phyloP scores from a whole-genome alignment of 1,284 basidiomycete species.

The Microbotryum lychnidis-dioicae region DNA sequence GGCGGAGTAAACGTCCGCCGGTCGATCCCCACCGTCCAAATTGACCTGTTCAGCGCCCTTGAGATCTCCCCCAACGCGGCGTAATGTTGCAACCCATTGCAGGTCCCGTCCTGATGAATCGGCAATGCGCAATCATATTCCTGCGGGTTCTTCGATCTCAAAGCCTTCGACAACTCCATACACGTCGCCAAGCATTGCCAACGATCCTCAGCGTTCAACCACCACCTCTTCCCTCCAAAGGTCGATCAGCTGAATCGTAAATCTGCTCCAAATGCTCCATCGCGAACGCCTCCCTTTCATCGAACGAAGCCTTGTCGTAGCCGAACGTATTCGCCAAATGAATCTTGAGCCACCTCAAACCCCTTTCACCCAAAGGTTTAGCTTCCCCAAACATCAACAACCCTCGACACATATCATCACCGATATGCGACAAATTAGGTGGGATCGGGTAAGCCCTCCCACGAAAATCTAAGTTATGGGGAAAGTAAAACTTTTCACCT shows the following conservation, averaged over 20 bases:
- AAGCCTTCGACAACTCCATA: conserved; percentile 71
- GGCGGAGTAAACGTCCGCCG: conserved; percentile 91
- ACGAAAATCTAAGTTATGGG: conserved; percentile 97
- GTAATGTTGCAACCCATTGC: conserved; percentile 98
- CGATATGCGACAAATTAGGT: conserved; percentile 91
- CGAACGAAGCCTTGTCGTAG: conserved; percentile 89
- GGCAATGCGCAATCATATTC: conserved; percentile 69
- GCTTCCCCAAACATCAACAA: conserved; percentile 75
- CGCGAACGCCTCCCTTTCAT: conserved; percentile 76
- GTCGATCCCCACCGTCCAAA: conserved; percentile 71
- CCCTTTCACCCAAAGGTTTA: conserved; percentile 70
- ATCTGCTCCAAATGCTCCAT: conserved; percentile 67
- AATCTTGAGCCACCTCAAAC: conserved; percentile 80
- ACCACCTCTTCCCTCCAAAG: conserved; percentile 69
- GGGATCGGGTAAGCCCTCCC: conserved; percentile 96
- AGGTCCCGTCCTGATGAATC: conserved; percentile 96
- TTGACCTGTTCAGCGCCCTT: conserved; percentile 90
- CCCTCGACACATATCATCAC: conserved; percentile 87
- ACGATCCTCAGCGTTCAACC: conserved; percentile 74
- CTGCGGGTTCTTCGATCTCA: conserved; percentile 64
- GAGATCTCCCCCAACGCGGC: conserved; percentile 87
- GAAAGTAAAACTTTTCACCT: conserved; percentile 80
- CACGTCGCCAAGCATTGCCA: conserved; percentile 96
- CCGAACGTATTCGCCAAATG: conserved; percentile 90
- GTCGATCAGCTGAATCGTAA: conserved; percentile 74